Base-by-base conservation (phyloP, 352 stramenopile species). In the Globisporangium solare region DNA sequence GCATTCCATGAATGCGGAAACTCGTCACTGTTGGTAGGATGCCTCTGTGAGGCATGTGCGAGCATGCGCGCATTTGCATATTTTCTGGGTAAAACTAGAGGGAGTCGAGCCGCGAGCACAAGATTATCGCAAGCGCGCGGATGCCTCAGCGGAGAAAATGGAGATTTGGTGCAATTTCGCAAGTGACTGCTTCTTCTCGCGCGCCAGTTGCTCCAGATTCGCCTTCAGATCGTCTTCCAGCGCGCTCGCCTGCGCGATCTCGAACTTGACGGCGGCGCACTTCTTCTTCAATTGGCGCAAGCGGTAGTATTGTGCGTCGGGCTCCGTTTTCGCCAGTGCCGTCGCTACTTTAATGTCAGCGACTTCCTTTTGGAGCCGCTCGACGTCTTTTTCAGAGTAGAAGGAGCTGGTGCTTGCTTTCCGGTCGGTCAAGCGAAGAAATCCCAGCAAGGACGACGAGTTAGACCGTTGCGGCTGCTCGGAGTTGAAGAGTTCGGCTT, bases 201-300 rank as follows among this genome's bases (percentile, higher is more conserved):
- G 61, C 39, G 61, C 67, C 20, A 87, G 43, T 31, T 89, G 79
- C 48, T 73, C 70, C 17, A 89, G 60, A 47, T 71, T 82, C 6
- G 70, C 73, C 47, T 74, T 68, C 32, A 90, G 54, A 47, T 88
- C 78, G 64, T 88, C 79, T 52, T 90, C 79, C 22, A 86, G 66
- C 24, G 75, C 66, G 40, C 73, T 77, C 32, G 76, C 68, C 56
- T 86, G 75, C 0, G 76, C 77, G 45, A 89, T 75, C 49, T 84
- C 73, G 42, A 89, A 67, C 66, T 89, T 89, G 58, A 86, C 49
- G 49, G 57, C 60, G 15, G 68, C 73, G 40, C 71, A 83, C 54
- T 83, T 78, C 40, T 82, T 79, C 60, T 89, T 74, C 20, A 84
- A 62, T 56, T 82, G 68, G 24, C 76, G 75, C 51, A 85, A 55